Evolutionary conservation across 2,329 filamentous ascomycete species (phyloP).

Genomic region (Hyphodiscus sp.): DNA sequence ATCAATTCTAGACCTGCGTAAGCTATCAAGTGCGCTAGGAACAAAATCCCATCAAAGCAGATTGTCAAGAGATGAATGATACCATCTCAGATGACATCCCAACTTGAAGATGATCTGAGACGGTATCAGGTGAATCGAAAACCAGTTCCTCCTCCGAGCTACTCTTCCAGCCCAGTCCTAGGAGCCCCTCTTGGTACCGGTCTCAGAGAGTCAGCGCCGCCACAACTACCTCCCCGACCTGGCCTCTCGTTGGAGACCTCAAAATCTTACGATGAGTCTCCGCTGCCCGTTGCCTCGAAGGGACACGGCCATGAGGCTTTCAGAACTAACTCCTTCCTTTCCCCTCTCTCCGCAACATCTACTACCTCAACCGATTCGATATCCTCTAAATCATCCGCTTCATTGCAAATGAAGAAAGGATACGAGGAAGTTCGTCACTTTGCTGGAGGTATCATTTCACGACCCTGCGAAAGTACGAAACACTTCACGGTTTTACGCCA

Average conservation of each 20-base stretch:
- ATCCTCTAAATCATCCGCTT: slow-evolving; percentile 8
- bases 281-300: neutral
- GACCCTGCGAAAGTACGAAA: neutral
- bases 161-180: neutral
- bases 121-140: neutral
- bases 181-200: neutral
- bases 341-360: neutral
- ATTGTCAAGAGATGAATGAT: neutral
- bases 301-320: neutral
- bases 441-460: slow-evolving; percentile 48
- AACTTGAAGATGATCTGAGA: neutral
- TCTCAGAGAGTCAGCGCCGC: neutral
- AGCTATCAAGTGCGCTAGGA: neutral
- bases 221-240: neutral
- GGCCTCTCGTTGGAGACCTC: neutral
- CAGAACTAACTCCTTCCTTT: neutral
- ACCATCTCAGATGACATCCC: neutral
- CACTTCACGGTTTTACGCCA: neutral
- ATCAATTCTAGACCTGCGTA: neutral
- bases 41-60: neutral
- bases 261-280: neutral
- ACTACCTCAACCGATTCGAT: neutral
- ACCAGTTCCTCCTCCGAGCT: neutral
- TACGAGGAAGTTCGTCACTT: slow-evolving; percentile 54
- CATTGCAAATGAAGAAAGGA: slow-evolving; percentile 15